Percentiles rank a stretch among this genome's conserved stretches.
Evolutionary conservation across 1,139 yeast genomes (phyloP).

Genomic region (Schwanniomyces etchellsii): DNA sequence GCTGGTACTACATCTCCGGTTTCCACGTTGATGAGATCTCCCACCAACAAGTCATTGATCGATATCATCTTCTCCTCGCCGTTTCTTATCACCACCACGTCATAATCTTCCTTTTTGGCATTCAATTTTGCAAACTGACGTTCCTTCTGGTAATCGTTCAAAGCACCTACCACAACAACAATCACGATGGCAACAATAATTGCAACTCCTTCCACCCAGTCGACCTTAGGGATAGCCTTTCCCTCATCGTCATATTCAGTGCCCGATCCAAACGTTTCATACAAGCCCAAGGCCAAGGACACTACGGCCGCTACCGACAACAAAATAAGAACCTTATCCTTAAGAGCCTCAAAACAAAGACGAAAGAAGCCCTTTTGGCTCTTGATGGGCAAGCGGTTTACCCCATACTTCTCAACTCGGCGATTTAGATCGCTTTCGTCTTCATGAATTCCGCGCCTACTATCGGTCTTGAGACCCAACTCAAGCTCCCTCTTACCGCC

Average conservation of each 20-base stretch:
- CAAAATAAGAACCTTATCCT: constrained; percentile 85
- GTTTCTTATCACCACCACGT: constrained; percentile 68
- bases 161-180: constrained; percentile 90
- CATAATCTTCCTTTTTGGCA: constrained; percentile 80
- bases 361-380: constrained; percentile 59
- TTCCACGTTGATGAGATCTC: constrained; percentile 75
- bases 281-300: constrained; percentile 84
- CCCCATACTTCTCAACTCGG: constrained; percentile 53
- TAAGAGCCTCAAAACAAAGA: constrained; percentile 78
- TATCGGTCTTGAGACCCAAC: constrained; percentile 32
- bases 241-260: constrained; percentile 76
- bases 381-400: constrained; percentile 65
- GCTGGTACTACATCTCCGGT: constrained; percentile 96
- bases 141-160: constrained; percentile 94
- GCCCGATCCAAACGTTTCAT: constrained; percentile 86
- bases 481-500: constrained; percentile 37
- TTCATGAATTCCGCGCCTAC: constrained; percentile 37
- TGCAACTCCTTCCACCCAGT: constrained; percentile 99
- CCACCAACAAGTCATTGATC: constrained; percentile 74
- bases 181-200: constrained; percentile 86
- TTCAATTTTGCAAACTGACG: constrained; percentile 86
- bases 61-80: constrained; percentile 67
- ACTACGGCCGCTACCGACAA: constrained; percentile 82
- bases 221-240: constrained; percentile 67
- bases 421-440: constrained; percentile 20